Conservation (phyloP, 371 early-diverging fungal species). For the Synchytrium microbalum region DNA sequence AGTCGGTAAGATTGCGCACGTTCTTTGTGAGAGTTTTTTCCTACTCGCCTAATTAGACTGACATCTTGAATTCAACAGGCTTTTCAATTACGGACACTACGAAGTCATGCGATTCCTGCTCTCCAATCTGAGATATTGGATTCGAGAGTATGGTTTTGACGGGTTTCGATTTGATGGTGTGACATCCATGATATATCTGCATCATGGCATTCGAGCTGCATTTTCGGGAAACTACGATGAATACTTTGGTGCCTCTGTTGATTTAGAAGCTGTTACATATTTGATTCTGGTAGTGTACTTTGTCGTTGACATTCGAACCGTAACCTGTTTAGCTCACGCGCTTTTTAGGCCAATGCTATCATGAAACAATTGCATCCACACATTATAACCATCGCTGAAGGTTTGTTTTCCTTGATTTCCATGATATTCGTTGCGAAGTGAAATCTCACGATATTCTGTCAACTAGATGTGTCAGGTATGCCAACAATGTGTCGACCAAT, state of each 20-base stretch:
- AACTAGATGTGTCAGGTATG: constrained; percentile 95
- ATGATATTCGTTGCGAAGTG: too few species aligned
- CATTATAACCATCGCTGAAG: constrained; percentile 84
- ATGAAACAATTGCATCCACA: constrained; percentile 70
- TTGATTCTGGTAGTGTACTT: constrained; percentile 52
- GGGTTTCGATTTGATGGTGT: constrained; percentile 98
- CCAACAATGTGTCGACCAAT: constrained; percentile 90
- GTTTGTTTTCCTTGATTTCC: too few species aligned
- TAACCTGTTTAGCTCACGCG: not conserved
- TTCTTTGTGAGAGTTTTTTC: not conserved
- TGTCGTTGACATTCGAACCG: not conserved
- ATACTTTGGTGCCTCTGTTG: constrained; percentile 80
- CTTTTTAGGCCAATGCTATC: constrained; percentile 72
- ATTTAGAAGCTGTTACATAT: constrained; percentile 80
- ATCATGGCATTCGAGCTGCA: constrained; percentile 90
- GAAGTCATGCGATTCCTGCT: constrained; percentile 88
- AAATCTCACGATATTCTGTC: too few species aligned
- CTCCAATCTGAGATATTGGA: constrained; percentile 87
- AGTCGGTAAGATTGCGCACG: constrained; percentile 27
- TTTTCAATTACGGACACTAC: constrained; percentile 88
- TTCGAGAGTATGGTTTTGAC: constrained; percentile 83
- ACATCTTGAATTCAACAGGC: constrained; percentile 31
- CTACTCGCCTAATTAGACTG: not conserved
- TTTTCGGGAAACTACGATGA: constrained; percentile 90
- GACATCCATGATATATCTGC: constrained; percentile 89